Percentiles rank a stretch among this genome's conserved stretches.
phyloP scores from a whole-genome alignment of 129 eudicot species.

The Logfia minima region DNA sequence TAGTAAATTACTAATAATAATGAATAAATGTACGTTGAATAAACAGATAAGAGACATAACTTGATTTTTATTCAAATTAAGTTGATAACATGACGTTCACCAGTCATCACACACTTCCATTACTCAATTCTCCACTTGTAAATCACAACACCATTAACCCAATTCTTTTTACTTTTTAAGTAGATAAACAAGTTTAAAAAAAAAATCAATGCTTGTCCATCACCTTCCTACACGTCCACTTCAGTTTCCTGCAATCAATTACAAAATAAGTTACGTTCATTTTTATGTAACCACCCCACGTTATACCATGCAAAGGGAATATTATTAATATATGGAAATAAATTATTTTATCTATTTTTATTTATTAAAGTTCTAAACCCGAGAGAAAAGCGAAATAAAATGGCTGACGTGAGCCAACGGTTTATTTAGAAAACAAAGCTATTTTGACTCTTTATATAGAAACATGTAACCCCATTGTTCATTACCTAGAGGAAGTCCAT shows the following conservation, averaged over 20 bases:
- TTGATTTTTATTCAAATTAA: slow-evolving; percentile 22
- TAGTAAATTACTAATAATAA: no score
- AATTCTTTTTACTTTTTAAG: not conserved
- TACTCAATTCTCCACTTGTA: slow-evolving; percentile 8
- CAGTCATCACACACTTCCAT: slow-evolving; percentile 5
- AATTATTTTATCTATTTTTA: not conserved
- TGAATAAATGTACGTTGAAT: no score
- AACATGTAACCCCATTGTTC: not conserved
- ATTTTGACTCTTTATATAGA: not conserved
- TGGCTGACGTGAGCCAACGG: not conserved
- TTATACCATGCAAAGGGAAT: not conserved
- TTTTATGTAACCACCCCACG: slow-evolving; percentile 3
- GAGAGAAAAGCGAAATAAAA: not conserved
- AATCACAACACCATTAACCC: slow-evolving; percentile 12
- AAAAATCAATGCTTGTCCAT: not conserved
- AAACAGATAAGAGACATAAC: not conserved
- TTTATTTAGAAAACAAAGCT: not conserved
- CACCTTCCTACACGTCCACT: slow-evolving; percentile 19
- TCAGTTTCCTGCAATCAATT: slow-evolving; percentile 26
- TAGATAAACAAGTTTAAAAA: not conserved
- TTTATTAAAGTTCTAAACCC: not conserved
- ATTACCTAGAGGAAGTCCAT: not conserved
- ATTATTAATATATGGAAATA: not conserved
- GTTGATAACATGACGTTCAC: not conserved
- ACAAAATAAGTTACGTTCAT: not conserved